A percentile compares a stretch with the other conserved stretches of the same genome.
phyloP scores from a whole-genome alignment of 2,329 filamentous ascomycete species.

The Biscogniauxia marginata region DNA sequence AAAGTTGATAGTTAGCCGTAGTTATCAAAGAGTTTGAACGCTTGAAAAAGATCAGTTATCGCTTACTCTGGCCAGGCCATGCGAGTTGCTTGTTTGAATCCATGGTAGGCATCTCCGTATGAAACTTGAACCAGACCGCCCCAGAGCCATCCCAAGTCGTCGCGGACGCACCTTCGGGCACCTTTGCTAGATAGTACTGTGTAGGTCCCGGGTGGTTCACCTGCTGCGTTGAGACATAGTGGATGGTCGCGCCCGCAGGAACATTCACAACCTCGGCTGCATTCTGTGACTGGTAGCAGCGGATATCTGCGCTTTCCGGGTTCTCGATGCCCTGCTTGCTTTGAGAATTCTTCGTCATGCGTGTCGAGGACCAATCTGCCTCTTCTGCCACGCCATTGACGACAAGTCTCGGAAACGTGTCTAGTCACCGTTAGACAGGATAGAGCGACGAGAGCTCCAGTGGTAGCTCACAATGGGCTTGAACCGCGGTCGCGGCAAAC shows the following conservation, averaged over 20 bases:
- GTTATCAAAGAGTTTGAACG: not conserved
- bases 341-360: conserved; percentile 37
- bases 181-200: conserved; percentile 40
- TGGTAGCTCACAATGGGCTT: conserved; percentile 24
- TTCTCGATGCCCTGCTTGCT: conserved; percentile 36
- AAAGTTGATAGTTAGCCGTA: not conserved
- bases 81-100: conserved; percentile 47
- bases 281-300: conserved; percentile 36
- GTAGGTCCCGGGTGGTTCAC: conserved; percentile 40
- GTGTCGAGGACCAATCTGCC: conserved; percentile 35
- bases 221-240: conserved; percentile 37
- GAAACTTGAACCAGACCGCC: conserved; percentile 38
- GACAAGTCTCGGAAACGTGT: conserved; percentile 37
- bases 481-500: conserved; percentile 19
- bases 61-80: conserved; percentile 36
- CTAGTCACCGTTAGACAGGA: conserved; percentile 19
- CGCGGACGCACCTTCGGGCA: conserved; percentile 32
- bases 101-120: conserved; percentile 42
- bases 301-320: conserved; percentile 32
- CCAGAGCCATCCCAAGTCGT: conserved; percentile 38
- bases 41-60: not conserved
- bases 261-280: conserved; percentile 29
- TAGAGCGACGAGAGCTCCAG: not conserved
- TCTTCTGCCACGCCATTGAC: conserved; percentile 34
- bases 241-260: conserved; percentile 33